Conservation (phyloP, 148 eudicot species). For the Linanthus parryae region DNA sequence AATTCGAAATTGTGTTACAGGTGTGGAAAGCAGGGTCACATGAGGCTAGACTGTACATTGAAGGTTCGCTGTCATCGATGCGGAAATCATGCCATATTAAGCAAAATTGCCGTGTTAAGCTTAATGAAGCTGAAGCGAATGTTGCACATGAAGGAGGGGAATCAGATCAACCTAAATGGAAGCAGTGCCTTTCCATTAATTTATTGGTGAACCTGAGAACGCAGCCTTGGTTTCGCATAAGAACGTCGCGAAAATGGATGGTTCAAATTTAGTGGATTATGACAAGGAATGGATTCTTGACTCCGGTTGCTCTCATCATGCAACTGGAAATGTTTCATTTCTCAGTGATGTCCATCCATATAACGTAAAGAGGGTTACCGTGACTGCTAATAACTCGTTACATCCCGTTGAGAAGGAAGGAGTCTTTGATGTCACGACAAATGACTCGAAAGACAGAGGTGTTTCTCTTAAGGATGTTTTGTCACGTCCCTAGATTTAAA, state of each 20-base stretch:
- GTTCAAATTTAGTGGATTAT: background rate
- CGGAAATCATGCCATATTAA: slow-evolving; percentile 3
- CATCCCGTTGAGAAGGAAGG: slow-evolving; percentile 11
- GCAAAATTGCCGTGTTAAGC: background rate
- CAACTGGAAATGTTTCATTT: slow-evolving; percentile 1
- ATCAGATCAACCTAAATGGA: background rate
- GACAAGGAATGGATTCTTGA: background rate
- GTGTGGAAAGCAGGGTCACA: background rate
- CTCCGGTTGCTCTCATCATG: background rate
- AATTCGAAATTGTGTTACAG: background rate
- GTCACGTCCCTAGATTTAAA: slow-evolving; percentile 6
- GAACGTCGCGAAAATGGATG: background rate
- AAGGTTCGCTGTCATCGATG: background rate
- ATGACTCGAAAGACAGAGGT: background rate
- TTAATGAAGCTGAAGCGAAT: background rate
- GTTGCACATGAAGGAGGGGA: background rate
- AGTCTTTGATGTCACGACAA: background rate
- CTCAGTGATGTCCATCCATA: background rate
- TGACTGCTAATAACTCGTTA: slow-evolving; percentile 3
- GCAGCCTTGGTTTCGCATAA: no score
- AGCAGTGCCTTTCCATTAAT: slow-evolving; percentile 2
- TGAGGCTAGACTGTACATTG: background rate
- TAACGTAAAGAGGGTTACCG: background rate
- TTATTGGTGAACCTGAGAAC: background rate
- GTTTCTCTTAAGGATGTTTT: slow-evolving; percentile 1